Percentiles rank a stretch among this genome's conserved stretches.
Conservation (phyloP, 805 yeast genomes). For the Schwanniomyces occidentalis region DNA sequence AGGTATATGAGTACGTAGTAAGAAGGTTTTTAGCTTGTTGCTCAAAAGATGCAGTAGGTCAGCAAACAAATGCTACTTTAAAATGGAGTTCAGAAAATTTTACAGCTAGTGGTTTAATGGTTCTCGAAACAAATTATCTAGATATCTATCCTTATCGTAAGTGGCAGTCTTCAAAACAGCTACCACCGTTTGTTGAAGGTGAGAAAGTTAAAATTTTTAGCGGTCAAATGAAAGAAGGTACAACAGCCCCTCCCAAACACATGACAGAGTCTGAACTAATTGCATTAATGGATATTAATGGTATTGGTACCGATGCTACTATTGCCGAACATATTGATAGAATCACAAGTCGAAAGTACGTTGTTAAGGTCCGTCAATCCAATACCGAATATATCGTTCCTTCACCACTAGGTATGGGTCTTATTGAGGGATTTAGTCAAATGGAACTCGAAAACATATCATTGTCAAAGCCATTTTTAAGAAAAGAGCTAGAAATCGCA, state of each 20-base stretch:
- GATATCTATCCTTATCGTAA: slow-evolving; percentile 76
- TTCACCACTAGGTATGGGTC: slow-evolving; percentile 77
- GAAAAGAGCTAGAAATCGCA: slow-evolving; percentile 72
- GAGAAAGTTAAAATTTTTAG: slow-evolving; percentile 56
- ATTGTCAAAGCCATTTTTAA: slow-evolving; percentile 83
- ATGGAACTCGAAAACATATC: slow-evolving; percentile 62
- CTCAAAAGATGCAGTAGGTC: slow-evolving; percentile 86
- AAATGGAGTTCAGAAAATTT: slow-evolving; percentile 82
- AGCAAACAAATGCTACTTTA: slow-evolving; percentile 57
- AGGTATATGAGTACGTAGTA: slow-evolving; percentile 83
- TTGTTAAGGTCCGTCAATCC: slow-evolving; percentile 43
- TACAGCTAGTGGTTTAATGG: slow-evolving; percentile 70
- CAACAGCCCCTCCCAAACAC: slow-evolving; percentile 76
- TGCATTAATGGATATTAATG: slow-evolving; percentile 93
- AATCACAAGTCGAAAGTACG: slow-evolving; percentile 66
- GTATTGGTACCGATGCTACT: slow-evolving; percentile 98
- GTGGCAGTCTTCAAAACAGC: slow-evolving; percentile 67
- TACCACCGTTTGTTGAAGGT: slow-evolving; percentile 64
- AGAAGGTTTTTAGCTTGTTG: slow-evolving; percentile 90
- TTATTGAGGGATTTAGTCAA: slow-evolving; percentile 84
- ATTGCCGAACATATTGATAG: slow-evolving; percentile 96
- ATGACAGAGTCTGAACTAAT: slow-evolving; percentile 92
- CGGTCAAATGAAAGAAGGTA: slow-evolving; percentile 68
- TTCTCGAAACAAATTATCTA: slow-evolving; percentile 70
- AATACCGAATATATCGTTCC: slow-evolving; percentile 61